Evolutionary conservation across 2,329 filamentous ascomycete genomes (phyloP).

Genomic region (Penicillium palitans): DNA sequence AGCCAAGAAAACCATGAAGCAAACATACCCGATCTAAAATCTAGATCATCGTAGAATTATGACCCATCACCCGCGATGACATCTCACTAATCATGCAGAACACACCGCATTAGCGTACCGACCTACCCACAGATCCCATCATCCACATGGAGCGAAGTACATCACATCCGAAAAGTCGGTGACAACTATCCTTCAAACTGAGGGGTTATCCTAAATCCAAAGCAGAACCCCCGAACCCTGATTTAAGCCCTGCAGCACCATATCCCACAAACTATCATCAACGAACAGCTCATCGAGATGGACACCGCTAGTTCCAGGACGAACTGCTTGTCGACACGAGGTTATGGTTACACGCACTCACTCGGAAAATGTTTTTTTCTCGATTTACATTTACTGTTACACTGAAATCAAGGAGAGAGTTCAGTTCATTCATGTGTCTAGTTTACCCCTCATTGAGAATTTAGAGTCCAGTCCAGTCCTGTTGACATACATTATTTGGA

Average conservation of each 20-base stretch:
- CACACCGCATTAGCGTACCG: neutral
- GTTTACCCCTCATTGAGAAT: neutral
- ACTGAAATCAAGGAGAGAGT: neutral
- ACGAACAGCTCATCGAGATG: neutral
- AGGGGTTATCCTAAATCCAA: neutral
- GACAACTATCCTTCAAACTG: neutral
- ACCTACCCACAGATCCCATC: neutral
- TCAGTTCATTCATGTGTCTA: neutral
- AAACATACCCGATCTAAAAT: neutral
- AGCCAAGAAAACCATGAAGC: neutral
- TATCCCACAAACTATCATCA: neutral
- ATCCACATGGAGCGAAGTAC: neutral
- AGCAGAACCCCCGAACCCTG: neutral
- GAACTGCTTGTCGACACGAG: neutral
- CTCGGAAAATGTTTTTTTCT: neutral
- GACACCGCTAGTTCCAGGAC: conserved; percentile 1
- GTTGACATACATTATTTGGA: no score
- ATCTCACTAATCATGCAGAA: neutral
- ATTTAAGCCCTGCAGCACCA: neutral
- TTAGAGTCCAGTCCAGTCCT: neutral
- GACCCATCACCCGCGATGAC: neutral
- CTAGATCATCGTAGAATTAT: conserved; percentile 6
- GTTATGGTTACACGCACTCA: neutral
- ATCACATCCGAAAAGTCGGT: neutral
- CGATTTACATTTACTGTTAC: no score